A percentile compares a stretch with the other conserved stretches of the same genome.
phyloP scores from a whole-genome alignment of 2,329 filamentous ascomycete genomes.

The Arthroderma uncinatum region DNA sequence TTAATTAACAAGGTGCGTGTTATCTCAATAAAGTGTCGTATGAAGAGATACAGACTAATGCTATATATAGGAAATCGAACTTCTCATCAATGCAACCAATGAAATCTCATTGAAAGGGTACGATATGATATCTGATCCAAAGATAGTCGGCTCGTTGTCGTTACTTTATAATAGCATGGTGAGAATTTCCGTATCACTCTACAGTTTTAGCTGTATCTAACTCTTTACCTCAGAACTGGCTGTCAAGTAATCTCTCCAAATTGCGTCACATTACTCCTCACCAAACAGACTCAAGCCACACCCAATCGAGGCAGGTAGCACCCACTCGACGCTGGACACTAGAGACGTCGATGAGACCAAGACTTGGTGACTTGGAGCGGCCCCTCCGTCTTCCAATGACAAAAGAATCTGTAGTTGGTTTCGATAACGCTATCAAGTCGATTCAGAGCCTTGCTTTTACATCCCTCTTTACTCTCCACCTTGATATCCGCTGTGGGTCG shows the following conservation, averaged over 20 bases:
- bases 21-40: not conserved
- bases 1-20: constrained; percentile 49
- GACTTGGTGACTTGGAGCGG: constrained; percentile 45
- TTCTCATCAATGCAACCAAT: constrained; percentile 43
- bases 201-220: not conserved
- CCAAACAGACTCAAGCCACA: constrained; percentile 50
- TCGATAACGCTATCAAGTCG: constrained; percentile 75
- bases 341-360: constrained; percentile 50
- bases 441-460: constrained; percentile 70
- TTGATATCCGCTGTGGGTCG: constrained; percentile 77
- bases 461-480: constrained; percentile 72
- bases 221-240: constrained; percentile 55
- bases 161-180: constrained; percentile 88
- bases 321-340: constrained; percentile 74
- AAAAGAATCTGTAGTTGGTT: constrained; percentile 69
- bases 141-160: constrained; percentile 73
- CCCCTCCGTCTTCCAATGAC: constrained; percentile 81
- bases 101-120: constrained; percentile 57
- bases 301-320: constrained; percentile 32
- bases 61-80: constrained; percentile 38
- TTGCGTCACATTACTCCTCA: constrained; percentile 76
- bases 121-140: constrained; percentile 81
- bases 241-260: constrained; percentile 68
- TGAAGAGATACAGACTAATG: not conserved
- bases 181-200: constrained; percentile 13